phyloP scores from a whole-genome alignment of 768 basidiomycete genomes.

The Amanita rubescens region DNA sequence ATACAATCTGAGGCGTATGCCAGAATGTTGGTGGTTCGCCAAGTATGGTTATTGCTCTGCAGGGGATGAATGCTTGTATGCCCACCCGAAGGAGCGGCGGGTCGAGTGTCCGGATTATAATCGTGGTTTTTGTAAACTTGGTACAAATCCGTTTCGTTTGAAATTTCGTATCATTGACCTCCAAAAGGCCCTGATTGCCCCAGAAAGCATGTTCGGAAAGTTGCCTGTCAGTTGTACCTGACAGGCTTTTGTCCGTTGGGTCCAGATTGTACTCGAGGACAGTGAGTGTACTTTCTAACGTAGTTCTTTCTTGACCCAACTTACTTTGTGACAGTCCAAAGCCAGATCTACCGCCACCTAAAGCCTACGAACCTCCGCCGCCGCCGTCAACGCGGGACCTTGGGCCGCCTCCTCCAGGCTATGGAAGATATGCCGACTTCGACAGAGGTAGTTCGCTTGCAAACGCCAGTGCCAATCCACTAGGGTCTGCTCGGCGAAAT shows the following conservation, averaged over 20 bases:
- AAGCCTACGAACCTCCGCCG: conserved; percentile 71
- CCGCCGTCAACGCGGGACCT: conserved; percentile 71
- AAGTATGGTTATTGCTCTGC: conserved; percentile 97
- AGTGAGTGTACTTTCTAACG: conserved; percentile 48
- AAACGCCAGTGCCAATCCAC: neutral
- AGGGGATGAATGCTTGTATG: conserved; percentile 96
- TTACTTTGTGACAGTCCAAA: conserved; percentile 55
- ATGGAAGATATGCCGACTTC: conserved; percentile 76
- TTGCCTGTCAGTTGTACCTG: conserved; percentile 85
- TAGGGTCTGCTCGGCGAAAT: conserved; percentile 44
- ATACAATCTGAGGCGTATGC: conserved; percentile 97
- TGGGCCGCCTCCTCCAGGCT: conserved; percentile 89
- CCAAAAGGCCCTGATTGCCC: conserved; percentile 75
- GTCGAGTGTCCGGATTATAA: conserved; percentile 95
- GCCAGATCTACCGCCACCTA: conserved; percentile 58
- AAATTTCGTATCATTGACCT: neutral
- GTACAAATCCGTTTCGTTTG: conserved; percentile 39
- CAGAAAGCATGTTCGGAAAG: conserved; percentile 86
- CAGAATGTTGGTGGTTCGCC: conserved; percentile 98
- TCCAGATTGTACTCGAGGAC: conserved; percentile 79
- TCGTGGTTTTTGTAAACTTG: conserved; percentile 91
- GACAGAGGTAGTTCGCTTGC: conserved; percentile 37
- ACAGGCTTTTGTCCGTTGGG: conserved; percentile 93
- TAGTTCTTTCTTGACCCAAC: conserved; percentile 9
- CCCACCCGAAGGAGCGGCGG: conserved; percentile 85